Conservation (phyloP, 768 basidiomycete genomes). For the Lactarius sanguifluus region DNA sequence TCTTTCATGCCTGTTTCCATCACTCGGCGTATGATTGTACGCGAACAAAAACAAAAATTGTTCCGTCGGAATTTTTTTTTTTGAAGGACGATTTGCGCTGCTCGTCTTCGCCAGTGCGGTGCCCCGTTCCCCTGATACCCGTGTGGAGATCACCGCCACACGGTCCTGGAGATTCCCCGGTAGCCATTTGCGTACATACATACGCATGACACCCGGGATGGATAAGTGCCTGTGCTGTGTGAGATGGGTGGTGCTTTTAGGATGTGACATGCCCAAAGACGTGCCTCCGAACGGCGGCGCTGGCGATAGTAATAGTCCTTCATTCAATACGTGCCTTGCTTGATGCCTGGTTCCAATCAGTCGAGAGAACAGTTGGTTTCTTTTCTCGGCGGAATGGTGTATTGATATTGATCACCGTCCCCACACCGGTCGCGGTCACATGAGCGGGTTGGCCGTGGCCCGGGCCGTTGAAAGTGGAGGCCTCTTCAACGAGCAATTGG, state of each 20-base stretch:
- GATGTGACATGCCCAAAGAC: background rate
- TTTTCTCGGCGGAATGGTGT: background rate
- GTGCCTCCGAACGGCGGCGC: background rate
- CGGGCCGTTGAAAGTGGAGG: background rate
- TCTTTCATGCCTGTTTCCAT: background rate
- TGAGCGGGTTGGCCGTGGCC: background rate
- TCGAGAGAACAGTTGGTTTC: background rate
- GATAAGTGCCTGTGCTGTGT: background rate
- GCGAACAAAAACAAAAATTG: background rate
- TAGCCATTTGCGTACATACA: background rate
- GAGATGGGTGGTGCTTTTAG: background rate
- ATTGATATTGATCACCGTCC: background rate
- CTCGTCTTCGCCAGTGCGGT: background rate
- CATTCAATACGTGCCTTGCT: background rate
- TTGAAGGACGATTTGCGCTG: background rate
- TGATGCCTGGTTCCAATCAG: background rate
- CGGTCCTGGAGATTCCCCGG: background rate
- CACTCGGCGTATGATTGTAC: background rate
- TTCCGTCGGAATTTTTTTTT: background rate
- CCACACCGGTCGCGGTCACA: slow-evolving; percentile 7
- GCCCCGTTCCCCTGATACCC: background rate
- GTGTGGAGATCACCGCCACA: background rate
- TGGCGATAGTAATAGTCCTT: background rate
- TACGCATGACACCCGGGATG: background rate
- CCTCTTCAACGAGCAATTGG: too few species aligned